Base-by-base conservation (phyloP, 169 alveolate genomes). In the Plasmodium relictum region DNA sequence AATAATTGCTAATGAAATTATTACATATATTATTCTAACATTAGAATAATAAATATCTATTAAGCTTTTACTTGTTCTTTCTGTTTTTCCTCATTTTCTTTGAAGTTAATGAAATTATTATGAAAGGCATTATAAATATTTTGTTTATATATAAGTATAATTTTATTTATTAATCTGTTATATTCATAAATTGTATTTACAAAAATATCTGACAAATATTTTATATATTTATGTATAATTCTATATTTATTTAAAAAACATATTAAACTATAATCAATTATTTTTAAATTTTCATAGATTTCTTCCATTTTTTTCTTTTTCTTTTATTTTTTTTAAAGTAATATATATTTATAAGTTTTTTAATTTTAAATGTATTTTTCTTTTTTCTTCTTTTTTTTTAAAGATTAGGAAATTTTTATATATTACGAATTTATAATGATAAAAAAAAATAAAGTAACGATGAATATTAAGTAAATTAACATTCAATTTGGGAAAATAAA, bases 181-280 rank as follows among this genome's bases (percentile, higher is more conserved):
- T 78, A 78, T 63, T 78, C 78, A 62, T 78, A 68, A n/a, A 63
- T 50, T 54, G 59, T 65, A 8, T 63, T 22, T 63, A 41, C 70
- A 52, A 66, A 78, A 24, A 78, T 48, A 20, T 66, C 58, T 42
- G 56, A 41, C 14, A 78, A 31, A 7, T 69, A 54, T 48, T 78
- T 45, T 39, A 65, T 26, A 18, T 78, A 78, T 44, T 50, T 78
- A 45, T 78, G 65, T 10, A 78, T 56, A 41, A 78, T 50, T 65
- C 26, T 65, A n/a, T 78, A 78, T 56, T 78, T 78, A 24, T 78
- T 62, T 48, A 69, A 24, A 52, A 78, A 48, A 26, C 89, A 78
- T 78, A 78, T 78, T 48, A 78, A 48, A 56, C 73, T 50, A 44
- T 78, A 78, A 56, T 78, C 89, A 26, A 78, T 65, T 31, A 78